Conservation (phyloP, 2,329 filamentous ascomycete genomes). For the Fusarium miscanthi region DNA sequence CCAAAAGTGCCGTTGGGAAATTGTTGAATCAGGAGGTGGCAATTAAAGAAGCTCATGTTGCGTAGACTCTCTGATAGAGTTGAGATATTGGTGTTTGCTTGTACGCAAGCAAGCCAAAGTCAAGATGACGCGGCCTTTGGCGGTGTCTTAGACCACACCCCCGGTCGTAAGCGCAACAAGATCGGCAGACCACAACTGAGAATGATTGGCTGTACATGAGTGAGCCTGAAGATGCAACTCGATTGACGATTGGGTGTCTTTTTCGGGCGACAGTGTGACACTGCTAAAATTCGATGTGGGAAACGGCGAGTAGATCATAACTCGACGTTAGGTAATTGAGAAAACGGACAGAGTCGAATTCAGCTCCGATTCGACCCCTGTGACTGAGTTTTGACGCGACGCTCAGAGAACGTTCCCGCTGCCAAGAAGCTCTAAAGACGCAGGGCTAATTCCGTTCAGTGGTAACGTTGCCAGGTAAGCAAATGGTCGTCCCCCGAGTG, state of each 20-base stretch:
- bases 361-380: slow-evolving; percentile 30
- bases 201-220: slow-evolving; percentile 25
- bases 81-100: slow-evolving; percentile 32
- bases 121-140: slow-evolving; percentile 45
- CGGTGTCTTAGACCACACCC: slow-evolving; percentile 39
- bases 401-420: slow-evolving; percentile 26
- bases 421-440: slow-evolving; percentile 33
- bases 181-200: slow-evolving; percentile 19
- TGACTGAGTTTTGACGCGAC: slow-evolving; percentile 7
- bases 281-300: neutral
- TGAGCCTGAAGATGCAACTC: slow-evolving; percentile 9
- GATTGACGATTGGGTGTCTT: slow-evolving; percentile 21
- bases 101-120: slow-evolving; percentile 45
- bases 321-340: neutral
- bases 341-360: slow-evolving; percentile 24
- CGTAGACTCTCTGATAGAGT: slow-evolving; percentile 15
- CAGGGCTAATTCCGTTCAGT: slow-evolving; percentile 25
- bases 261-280: slow-evolving; percentile 7
- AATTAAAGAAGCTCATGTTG: slow-evolving; percentile 19
- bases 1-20: neutral
- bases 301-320: slow-evolving; percentile 29
- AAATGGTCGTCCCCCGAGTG: slow-evolving; percentile 2
- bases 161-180: slow-evolving; percentile 34
- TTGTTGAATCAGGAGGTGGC: slow-evolving; percentile 31
- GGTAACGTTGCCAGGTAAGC: slow-evolving; percentile 35